Evolutionary conservation across 768 basidiomycete species (phyloP).

Genomic region (Ramaria rubella): DNA sequence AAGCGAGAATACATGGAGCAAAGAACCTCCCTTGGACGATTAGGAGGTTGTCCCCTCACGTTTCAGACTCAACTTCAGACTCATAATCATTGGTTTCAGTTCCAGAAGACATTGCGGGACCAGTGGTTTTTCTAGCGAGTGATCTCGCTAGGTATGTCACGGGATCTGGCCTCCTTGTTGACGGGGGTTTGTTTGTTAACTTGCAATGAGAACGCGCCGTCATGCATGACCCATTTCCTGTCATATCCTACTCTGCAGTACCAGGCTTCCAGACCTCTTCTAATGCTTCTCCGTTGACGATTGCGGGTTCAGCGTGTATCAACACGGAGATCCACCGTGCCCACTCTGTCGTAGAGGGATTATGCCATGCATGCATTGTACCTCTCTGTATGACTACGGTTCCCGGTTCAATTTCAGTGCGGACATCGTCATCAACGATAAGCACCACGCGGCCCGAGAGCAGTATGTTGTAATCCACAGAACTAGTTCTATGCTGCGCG

Average conservation of each 20-base stretch:
- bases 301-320: constrained; percentile 47
- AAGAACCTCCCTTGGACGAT: constrained; percentile 57
- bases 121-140: constrained; percentile 66
- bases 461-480: constrained; percentile 57
- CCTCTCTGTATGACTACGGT: constrained; percentile 53
- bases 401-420: constrained; percentile 47
- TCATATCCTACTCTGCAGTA: too few relatives aligned
- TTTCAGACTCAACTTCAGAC: neutral
- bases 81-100: constrained; percentile 24
- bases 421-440: constrained; percentile 50
- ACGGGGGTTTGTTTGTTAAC: constrained; percentile 71
- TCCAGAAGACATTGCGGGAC: constrained; percentile 69
- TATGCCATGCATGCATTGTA: constrained; percentile 56
- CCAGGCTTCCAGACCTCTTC: constrained; percentile 16
- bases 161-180: constrained; percentile 57
- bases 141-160: constrained; percentile 68
- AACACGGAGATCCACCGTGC: constrained; percentile 47
- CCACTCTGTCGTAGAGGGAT: constrained; percentile 43
- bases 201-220: constrained; percentile 54
- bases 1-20: constrained; percentile 61
- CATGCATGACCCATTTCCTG: too few relatives aligned
- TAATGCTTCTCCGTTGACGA: constrained; percentile 35
- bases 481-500: constrained; percentile 39
- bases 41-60: constrained; percentile 45
- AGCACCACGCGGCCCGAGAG: constrained; percentile 48